A percentile compares a stretch with the other conserved stretches of the same genome.
phyloP scores from a whole-genome alignment of 192 early-diverging fungal species.

The Pilaira anomala region DNA sequence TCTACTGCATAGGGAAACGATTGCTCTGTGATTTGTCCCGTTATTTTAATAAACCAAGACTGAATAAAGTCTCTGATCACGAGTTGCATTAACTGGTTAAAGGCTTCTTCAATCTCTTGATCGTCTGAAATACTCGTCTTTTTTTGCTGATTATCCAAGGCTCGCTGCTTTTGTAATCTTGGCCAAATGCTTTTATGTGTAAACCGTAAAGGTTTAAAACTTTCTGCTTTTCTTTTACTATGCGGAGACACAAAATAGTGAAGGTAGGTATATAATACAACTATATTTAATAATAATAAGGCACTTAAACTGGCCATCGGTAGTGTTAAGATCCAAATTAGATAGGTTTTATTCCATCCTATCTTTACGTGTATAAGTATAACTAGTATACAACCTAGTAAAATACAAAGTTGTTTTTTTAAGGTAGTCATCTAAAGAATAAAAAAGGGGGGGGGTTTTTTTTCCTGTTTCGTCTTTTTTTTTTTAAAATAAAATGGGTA shows the following conservation, averaged over 20 bases:
- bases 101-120: conserved; percentile 32
- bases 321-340: conserved; percentile 4
- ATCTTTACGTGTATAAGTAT: not conserved
- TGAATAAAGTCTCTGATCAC: conserved; percentile 58
- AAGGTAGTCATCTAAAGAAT: too few species aligned
- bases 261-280: conserved; percentile 29
- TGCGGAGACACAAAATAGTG: conserved; percentile 27
- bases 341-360: not conserved
- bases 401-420: too few species aligned
- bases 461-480: too few species aligned
- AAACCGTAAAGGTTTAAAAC: conserved; percentile 18
- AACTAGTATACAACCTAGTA: too few species aligned
- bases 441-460: too few species aligned
- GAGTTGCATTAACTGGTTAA: conserved; percentile 47
- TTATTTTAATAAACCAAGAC: conserved; percentile 48
- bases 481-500: too few species aligned
- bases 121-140: conserved; percentile 10
- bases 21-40: conserved; percentile 42
- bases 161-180: conserved; percentile 6
- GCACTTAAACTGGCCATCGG: conserved; percentile 18
- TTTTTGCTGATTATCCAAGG: not conserved
- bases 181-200: conserved; percentile 5
- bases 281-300: conserved; percentile 23
- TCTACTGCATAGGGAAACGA: conserved; percentile 50
- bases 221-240: not conserved